Base-by-base conservation (phyloP, 176 grass and related monocot genomes). In the Saccharum officinarum region DNA sequence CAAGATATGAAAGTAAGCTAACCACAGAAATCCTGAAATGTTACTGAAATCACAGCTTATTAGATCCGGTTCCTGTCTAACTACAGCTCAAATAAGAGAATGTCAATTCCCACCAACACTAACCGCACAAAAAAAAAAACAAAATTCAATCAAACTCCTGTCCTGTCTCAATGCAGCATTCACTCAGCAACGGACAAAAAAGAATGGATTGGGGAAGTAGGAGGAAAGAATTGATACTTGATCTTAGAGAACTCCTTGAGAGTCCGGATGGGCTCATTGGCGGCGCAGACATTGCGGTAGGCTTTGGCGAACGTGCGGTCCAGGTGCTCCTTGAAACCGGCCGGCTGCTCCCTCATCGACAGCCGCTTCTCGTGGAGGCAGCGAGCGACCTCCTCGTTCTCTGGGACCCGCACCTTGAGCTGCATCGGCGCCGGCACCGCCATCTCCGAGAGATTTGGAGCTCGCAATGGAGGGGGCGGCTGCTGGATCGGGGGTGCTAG, bases 181-280 rank as follows among this genome's bases (percentile, higher is more conserved):
- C 26, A 75, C 10, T 6, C 62, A 50, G 26, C 71, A 76, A 69
- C 49, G 28, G 18, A 17, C 15, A 41, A 1, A 34, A 41, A 54
- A 40, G 69, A 57, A 26, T n/a, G 38, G 70, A 28, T 9, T 30
- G 1, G 72, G 50, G 20, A 81, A 10, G 66, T 3, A 57, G 0
- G 66, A 22, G 1, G 44, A 30, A 45, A 78, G 55, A 15, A 73
- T 31, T 6, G 4, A 38, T 85, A 98, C 96, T 89, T 98, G 87
- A 92, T 92, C 69, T 92, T 82, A 20, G 88, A 89, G 28, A 98
- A 83, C 8, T 98, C 96, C 25, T 95, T 95, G 50, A 94, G 81
- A 83, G 86, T 90, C 26, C 80, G 83, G 80, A 98, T 95, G 15
- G 91, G 91, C 87, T 76, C 83, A 87, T 89, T 90, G 63, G 91